Conservation (phyloP, 257 asterid genomes). For the Rauvolfia tetraphylla region DNA sequence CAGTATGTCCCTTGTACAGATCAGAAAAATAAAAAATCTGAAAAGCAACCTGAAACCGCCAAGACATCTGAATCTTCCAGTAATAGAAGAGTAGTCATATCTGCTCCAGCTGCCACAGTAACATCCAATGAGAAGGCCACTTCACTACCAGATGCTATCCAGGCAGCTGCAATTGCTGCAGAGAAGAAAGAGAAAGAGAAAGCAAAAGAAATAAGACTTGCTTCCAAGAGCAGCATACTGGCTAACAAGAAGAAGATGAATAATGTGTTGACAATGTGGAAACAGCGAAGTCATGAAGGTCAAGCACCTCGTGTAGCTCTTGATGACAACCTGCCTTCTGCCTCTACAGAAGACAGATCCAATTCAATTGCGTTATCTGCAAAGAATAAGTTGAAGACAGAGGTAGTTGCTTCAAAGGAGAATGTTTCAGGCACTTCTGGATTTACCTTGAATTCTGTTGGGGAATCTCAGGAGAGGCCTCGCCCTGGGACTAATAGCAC, state of each 20-base stretch:
- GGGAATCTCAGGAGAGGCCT: slow-evolving; percentile 62
- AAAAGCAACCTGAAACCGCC: slow-evolving; percentile 48
- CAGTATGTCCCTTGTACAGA: slow-evolving; percentile 76
- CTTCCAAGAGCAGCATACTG: slow-evolving; percentile 86
- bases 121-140: slow-evolving; percentile 66
- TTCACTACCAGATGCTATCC: slow-evolving; percentile 88
- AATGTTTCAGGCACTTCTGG: slow-evolving; percentile 33
- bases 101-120: slow-evolving; percentile 96
- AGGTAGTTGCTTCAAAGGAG: slow-evolving; percentile 37
- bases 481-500: slow-evolving; percentile 46
- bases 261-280: slow-evolving; percentile 93
- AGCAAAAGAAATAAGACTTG: slow-evolving; percentile 76
- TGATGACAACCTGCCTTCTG: slow-evolving; percentile 45
- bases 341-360: slow-evolving; percentile 52
- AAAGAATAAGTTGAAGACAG: slow-evolving; percentile 56
- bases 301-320: slow-evolving; percentile 90
- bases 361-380: slow-evolving; percentile 40
- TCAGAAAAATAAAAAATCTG: slow-evolving; percentile 66
- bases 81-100: slow-evolving; percentile 66
- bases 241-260: slow-evolving; percentile 98
- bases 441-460: slow-evolving; percentile 34
- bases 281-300: slow-evolving; percentile 92
- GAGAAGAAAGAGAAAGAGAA: slow-evolving; percentile 96
- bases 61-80: slow-evolving; percentile 51
- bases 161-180: slow-evolving; percentile 98